These are phyloP conservation scores for Epichloe bromicola DNA, from an alignment of 2,329 filamentous ascomycete species.

Conservation along the genomic window DNA sequence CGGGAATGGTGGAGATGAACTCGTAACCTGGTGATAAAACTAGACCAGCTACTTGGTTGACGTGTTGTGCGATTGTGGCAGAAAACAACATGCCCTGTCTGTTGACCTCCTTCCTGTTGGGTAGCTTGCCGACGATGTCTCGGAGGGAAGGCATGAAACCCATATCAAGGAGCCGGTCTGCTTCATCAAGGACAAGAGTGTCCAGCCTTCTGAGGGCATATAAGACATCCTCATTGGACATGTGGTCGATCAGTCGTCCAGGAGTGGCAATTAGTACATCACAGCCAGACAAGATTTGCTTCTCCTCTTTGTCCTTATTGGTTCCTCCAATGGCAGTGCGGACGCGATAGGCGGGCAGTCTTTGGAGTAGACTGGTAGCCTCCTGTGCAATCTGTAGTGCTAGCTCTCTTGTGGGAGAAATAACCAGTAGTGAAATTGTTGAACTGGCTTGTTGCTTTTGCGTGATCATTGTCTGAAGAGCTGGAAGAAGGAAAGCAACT, in stretches of 20 bases:
- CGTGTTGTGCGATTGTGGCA: conserved; percentile 69
- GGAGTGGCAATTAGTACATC: conserved; percentile 74
- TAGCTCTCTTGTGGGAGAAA: conserved; percentile 59
- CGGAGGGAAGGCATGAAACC: conserved; percentile 72
- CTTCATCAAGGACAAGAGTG: conserved; percentile 73
- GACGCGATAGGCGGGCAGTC: conserved; percentile 61
- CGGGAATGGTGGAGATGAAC: conserved; percentile 67
- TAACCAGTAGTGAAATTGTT: conserved; percentile 47
- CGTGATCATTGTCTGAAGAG: conserved; percentile 61
- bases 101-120: conserved; percentile 43
- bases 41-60: conserved; percentile 58
- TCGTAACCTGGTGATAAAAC: conserved; percentile 62
- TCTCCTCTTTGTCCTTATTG: conserved; percentile 62
- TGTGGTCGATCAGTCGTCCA: conserved; percentile 64
- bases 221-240: conserved; percentile 57
- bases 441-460: conserved; percentile 18
- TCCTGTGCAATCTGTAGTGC: conserved; percentile 60
- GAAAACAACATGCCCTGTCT: conserved; percentile 72
- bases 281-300: conserved; percentile 56
- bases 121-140: conserved; percentile 62
- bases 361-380: conserved; percentile 56
- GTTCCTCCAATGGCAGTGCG: conserved; percentile 68
- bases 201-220: conserved; percentile 56
- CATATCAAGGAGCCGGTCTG: conserved; percentile 69
- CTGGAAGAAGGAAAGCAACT: conserved; percentile 68